These are phyloP conservation scores for Daldinia concentrica DNA, from an alignment of 495 filamentous ascomycete genomes.

Conservation along the genomic window DNA sequence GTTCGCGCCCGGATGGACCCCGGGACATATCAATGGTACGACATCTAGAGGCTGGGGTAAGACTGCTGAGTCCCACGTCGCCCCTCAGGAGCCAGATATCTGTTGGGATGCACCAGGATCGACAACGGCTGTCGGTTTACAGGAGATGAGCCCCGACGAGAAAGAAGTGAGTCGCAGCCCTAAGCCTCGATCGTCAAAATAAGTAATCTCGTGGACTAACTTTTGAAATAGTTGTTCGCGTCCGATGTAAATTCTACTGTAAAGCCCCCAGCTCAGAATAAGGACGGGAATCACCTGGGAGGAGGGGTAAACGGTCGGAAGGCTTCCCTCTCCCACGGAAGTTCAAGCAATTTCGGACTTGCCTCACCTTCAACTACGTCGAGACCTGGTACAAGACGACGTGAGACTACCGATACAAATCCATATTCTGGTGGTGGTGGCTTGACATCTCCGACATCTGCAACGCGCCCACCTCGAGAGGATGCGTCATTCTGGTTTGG, in stretches of 20 bases:
- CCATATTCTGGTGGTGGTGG: conserved; percentile 62
- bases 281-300: conserved; percentile 68
- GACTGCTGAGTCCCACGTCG: conserved; percentile 70
- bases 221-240: conserved; percentile 67
- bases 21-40: conserved; percentile 68
- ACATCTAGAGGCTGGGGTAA: conserved; percentile 79
- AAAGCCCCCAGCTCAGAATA: conserved; percentile 82
- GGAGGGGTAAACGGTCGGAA: conserved; percentile 72
- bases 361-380: conserved; percentile 69
- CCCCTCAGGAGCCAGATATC: conserved; percentile 73
- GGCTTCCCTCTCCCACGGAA: conserved; percentile 72
- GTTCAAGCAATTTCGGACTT: conserved; percentile 56
- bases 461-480: conserved; percentile 59
- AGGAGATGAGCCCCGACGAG: conserved; percentile 84
- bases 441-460: conserved; percentile 60
- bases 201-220: conserved; percentile 9
- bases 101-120: conserved; percentile 89
- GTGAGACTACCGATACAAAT: conserved; percentile 87
- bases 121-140: conserved; percentile 75
- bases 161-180: conserved; percentile 69
- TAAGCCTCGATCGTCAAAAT: conserved; percentile 10
- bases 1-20: conserved; percentile 79
- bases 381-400: conserved; percentile 78
- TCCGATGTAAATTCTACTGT: conserved; percentile 91
- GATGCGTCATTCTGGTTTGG: conserved; percentile 67